phyloP scores from a whole-genome alignment of 345 rosid genomes.

The Populus pruinosa region DNA sequence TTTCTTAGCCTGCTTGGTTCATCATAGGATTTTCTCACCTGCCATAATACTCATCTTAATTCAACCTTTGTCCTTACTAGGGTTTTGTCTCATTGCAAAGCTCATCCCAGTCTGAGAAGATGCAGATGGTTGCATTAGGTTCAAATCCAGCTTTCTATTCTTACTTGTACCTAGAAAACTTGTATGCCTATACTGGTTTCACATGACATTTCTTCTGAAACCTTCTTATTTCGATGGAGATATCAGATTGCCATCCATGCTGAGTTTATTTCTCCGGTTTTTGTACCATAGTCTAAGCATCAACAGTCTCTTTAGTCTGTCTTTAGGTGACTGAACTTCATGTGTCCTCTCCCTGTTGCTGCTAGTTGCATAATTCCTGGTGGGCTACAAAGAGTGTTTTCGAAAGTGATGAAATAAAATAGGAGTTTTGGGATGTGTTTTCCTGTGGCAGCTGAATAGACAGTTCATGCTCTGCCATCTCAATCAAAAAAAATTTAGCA shows the following conservation, averaged over 20 bases:
- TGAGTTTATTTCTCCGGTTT: not conserved
- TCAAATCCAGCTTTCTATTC: slow-evolving; percentile 13
- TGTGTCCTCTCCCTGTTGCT: not conserved
- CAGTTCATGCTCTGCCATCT: not conserved
- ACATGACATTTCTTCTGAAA: not conserved
- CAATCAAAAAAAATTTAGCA: not conserved
- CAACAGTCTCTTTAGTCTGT: not conserved
- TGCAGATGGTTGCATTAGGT: slow-evolving; percentile 23
- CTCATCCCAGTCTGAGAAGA: slow-evolving; percentile 18
- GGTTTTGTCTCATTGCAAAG: slow-evolving; percentile 22
- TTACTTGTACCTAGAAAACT: not conserved
- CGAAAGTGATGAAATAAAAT: not conserved
- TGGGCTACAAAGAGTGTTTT: not conserved
- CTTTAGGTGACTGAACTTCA: not conserved
- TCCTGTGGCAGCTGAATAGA: not conserved
- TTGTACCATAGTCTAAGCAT: not conserved
- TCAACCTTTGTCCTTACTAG: slow-evolving; percentile 32
- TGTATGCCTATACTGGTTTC: not conserved
- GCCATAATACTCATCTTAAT: slow-evolving; percentile 23
- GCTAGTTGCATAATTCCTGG: not conserved
- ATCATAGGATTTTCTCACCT: slow-evolving; percentile 38
- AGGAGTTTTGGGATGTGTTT: not conserved
- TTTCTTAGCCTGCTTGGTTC: slow-evolving; percentile 40
- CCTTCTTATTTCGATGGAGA: slow-evolving; percentile 4
- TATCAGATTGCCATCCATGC: not conserved